Evolutionary conservation across 768 basidiomycete species (phyloP).

Genomic region (Trametes gibbosa): DNA sequence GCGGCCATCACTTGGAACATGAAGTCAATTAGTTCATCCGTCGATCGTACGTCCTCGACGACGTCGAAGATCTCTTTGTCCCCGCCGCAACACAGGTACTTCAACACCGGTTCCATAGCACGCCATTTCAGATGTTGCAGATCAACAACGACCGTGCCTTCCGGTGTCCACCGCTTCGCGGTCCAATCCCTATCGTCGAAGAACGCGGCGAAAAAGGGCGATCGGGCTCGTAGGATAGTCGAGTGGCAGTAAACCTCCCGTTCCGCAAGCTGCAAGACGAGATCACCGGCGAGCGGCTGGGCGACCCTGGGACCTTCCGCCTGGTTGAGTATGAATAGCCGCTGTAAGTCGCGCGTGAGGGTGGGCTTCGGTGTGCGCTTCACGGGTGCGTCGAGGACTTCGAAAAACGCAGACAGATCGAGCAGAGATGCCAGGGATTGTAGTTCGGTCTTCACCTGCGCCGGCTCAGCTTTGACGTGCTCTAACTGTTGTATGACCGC

Average conservation of each 20-base stretch:
- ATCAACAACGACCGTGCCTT: conserved; percentile 60
- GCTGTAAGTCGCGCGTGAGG: conserved; percentile 46
- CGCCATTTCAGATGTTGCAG: conserved; percentile 72
- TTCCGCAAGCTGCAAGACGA: conserved; percentile 70
- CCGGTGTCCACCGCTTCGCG: conserved; percentile 45
- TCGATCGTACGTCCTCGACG: conserved; percentile 55
- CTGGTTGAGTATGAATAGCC: conserved; percentile 46
- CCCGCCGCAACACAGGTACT: conserved; percentile 74
- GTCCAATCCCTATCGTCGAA: conserved; percentile 87
- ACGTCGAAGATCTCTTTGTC: conserved; percentile 66
- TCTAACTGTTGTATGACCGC: conserved; percentile 42
- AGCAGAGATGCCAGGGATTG: conserved; percentile 54
- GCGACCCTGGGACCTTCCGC: background rate
- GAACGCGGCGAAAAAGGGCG: conserved; percentile 79
- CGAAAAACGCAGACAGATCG: conserved; percentile 50
- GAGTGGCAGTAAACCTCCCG: conserved; percentile 67
- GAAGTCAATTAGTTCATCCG: conserved; percentile 81
- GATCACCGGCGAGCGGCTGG: conserved; percentile 52
- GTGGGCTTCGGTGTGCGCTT: conserved; percentile 54
- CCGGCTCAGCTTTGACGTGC: conserved; percentile 40
- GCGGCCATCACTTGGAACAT: conserved; percentile 84
- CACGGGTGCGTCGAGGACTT: conserved; percentile 56
- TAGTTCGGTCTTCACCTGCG: conserved; percentile 62
- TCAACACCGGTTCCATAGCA: conserved; percentile 71
- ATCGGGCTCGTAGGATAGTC: conserved; percentile 74